Base-by-base conservation (phyloP, 495 filamentous ascomycete genomes). In the Acidomyces sp. region DNA sequence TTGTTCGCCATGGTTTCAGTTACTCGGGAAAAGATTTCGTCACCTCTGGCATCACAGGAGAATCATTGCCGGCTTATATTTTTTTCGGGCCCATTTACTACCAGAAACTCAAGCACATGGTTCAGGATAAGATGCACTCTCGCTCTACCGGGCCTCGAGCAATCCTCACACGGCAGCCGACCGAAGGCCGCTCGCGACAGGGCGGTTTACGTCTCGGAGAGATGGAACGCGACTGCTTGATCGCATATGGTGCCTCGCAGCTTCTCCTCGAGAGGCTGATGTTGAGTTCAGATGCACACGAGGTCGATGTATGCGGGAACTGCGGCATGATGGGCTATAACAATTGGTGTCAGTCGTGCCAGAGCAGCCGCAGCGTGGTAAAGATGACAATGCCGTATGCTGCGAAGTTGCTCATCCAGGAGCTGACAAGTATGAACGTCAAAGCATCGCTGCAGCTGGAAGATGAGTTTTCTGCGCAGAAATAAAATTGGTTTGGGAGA, bases 31-130 rank as follows among this genome's bases (percentile, higher is more conserved):
- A 96, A 52, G 90, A 99, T 59, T 93, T 85, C 62, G 75, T 99
- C 38, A 96, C 88, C 1, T 83, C 75, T 2, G 88, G 88, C 32
- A 93, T 96, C 58, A 96, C 92, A 0, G 90, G 90, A 52, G 88
- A 96, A 63, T 70, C 80, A 1, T 70, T 95, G 15, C 83, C 88
- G 32, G 86, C 85, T 26, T 96, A 99, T 56, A 87, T 99, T 61
- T 99, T 95, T 71, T 92, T 88, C 52, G 90, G 90, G 0, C 90
- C 90, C 3, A 96, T 95, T 62, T 99, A 93, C 70, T 99, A 99
- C 70, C 90, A 99, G 69, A 93, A 94, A 52, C 76, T 99, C 30
- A 99, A 96, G 74, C 90, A 99, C 74, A 99, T 99, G 90, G 90
- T 99, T 22, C 85, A 93, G 58, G 90, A 99, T 54, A 99, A 99